phyloP scores from a whole-genome alignment of 2,329 filamentous ascomycete genomes.

The Arthrobotrys musiformis region DNA sequence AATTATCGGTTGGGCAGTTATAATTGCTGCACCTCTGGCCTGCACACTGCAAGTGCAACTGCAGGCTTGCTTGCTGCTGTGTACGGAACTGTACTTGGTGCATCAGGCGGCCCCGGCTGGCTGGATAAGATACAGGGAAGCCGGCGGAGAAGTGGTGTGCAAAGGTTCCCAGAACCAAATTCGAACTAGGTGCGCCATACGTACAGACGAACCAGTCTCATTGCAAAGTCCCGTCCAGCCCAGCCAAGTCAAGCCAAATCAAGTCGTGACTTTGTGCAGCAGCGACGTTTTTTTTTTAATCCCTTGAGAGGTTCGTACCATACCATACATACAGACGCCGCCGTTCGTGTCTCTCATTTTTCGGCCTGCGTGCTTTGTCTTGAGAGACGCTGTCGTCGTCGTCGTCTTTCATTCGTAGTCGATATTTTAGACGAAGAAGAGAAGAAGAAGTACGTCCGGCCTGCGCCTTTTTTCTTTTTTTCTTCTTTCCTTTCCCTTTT shows the following conservation, averaged over 20 bases:
- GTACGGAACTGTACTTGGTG: constrained; percentile 30
- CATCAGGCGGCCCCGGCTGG: constrained; percentile 41
- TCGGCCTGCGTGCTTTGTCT: neutral
- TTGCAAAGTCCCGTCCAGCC: no score
- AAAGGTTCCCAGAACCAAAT: constrained; percentile 45
- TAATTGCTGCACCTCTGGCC: constrained; percentile 46
- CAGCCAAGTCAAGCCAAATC: no score
- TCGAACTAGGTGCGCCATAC: constrained; percentile 24
- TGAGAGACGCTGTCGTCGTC: neutral
- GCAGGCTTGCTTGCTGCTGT: constrained; percentile 50
- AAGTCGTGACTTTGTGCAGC: constrained; percentile 19
- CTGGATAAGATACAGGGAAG: constrained; percentile 49
- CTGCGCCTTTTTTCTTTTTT: neutral
- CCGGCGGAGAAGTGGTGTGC: constrained; percentile 33
- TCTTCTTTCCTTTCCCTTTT: neutral
- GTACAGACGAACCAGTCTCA: constrained; percentile 1
- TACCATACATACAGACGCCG: neutral
- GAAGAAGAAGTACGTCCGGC: neutral
- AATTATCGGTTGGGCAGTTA: constrained; percentile 29
- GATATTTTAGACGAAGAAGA: neutral
- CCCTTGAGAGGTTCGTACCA: no score
- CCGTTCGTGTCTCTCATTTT: neutral
- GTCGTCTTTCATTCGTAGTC: neutral
- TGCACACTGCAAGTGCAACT: constrained; percentile 2
- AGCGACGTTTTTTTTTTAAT: neutral